Conservation (phyloP, 208 protist species). For the Trypanosoma melophagium region DNA sequence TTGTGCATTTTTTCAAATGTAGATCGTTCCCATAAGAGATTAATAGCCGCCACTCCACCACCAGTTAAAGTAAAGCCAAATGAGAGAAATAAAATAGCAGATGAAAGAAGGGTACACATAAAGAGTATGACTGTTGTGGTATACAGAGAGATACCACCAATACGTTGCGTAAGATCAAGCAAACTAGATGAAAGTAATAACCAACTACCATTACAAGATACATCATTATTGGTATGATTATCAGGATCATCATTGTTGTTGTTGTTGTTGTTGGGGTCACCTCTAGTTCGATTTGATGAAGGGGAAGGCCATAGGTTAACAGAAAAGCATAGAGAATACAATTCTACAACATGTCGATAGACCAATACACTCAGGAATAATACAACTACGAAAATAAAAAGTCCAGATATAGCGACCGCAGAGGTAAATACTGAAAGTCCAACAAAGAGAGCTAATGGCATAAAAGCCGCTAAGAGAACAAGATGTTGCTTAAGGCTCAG, state of each 20-base stretch:
- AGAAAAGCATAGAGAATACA: constrained; percentile 24
- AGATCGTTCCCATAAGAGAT: not conserved
- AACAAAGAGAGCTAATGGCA: constrained; percentile 15
- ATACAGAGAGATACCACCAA: constrained; percentile 1
- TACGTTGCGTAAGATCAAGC: constrained; percentile 17
- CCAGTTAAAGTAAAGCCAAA: constrained; percentile 24
- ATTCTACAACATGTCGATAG: constrained; percentile 20
- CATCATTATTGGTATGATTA: not conserved
- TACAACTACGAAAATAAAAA: constrained; percentile 15
- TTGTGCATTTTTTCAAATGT: not conserved
- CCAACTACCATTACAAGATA: constrained; percentile 11
- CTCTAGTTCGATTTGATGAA: not conserved
- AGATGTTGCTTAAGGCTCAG: constrained; percentile 1
- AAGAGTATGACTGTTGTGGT: not conserved
- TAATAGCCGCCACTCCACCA: constrained; percentile 4
- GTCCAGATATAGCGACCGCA: constrained; percentile 21
- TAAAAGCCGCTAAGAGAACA: constrained; percentile 17
- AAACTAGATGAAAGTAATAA: constrained; percentile 19
- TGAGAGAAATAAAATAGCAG: constrained; percentile 21
- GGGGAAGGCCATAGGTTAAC: constrained; percentile 12
- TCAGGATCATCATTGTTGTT: not conserved
- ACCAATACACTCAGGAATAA: constrained; percentile 15
- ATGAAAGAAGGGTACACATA: constrained; percentile 3
- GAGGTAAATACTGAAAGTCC: constrained; percentile 16
- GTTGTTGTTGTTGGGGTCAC: not conserved